Conservation (phyloP, 1,284 basidiomycete species). For the Leccinum pallidistipes region DNA sequence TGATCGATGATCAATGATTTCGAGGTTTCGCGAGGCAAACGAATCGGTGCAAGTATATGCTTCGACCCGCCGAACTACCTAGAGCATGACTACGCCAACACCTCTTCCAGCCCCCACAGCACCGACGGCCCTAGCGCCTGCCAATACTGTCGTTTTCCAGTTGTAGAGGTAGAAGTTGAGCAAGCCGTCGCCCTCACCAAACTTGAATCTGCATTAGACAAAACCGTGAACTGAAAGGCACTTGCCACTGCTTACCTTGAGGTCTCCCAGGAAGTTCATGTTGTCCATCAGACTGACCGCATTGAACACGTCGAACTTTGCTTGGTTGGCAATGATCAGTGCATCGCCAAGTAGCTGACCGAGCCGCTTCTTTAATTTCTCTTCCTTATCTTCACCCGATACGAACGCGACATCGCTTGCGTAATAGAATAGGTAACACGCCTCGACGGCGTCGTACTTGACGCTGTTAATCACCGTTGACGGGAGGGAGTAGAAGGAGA, state of each 20-base stretch:
- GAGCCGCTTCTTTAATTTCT: constrained; percentile 69
- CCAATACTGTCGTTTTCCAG: constrained; percentile 80
- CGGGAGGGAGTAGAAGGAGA: constrained; percentile 96
- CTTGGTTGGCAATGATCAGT: constrained; percentile 76
- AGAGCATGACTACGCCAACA: constrained; percentile 81
- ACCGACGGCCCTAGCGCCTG: constrained; percentile 59
- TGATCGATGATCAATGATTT: constrained; percentile 1
- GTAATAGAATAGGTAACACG: constrained; percentile 94
- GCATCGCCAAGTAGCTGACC: constrained; percentile 76
- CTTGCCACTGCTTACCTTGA: constrained; percentile 60
- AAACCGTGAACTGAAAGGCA: constrained; percentile 4
- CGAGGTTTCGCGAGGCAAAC: background rate
- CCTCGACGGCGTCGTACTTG: constrained; percentile 71
- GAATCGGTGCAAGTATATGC: background rate
- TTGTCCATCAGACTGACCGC: constrained; percentile 96
- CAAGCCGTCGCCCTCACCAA: constrained; percentile 87
- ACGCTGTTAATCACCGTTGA: constrained; percentile 80
- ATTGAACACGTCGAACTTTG: constrained; percentile 95
- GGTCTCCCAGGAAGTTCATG: constrained; percentile 74
- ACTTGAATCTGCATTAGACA: constrained; percentile 48
- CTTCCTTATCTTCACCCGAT: constrained; percentile 57
- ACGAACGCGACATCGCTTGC: constrained; percentile 68
- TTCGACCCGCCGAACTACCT: constrained; percentile 3
- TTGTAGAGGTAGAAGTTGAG: constrained; percentile 94
- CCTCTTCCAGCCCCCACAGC: constrained; percentile 64